Evolutionary conservation across 75 land plant genomes (phyloP), one percentile per base, ranked within the genome.

Genomic region (Cunninghamia lanceolata): DNA sequence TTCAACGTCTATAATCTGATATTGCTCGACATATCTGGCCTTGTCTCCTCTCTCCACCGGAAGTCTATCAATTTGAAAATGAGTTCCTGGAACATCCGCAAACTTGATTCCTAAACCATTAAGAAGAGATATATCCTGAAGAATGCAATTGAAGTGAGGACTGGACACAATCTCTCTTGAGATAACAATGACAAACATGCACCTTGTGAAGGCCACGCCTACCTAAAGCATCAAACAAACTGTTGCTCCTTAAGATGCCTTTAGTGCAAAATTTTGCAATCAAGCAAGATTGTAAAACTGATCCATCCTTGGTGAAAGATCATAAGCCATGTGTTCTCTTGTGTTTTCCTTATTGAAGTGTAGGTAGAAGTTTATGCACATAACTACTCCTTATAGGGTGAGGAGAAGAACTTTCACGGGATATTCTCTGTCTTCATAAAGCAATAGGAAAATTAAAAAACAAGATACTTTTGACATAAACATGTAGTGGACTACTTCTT

Each of bases 371-470:
- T 90, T 88, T 9, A 83, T 42, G 92, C 94, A 92, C 94, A 95
- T 86, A 25, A 95, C 78, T 66, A 81, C 54, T 21, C 92, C 86
- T 88, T 96, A 89, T 14, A 90, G 73, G 25, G 91, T 86, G n/a
- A 98, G 91, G 43, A 98, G 73, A 15, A 93, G 75, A 73, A 98
- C 94, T 87, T 98, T 98, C 84, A 98, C 91, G 2, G 95, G 96
- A 86, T 98, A 98, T 85, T 98, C 99, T 86, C 91, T 87, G 13
- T 94, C 85, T 82, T 96, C 93, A 86, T 91, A 98, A 7, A 98
- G 97, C 21, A 98, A 95, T 0, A 99, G 99, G 75, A 98, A 98
- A 43, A 98, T 88, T 11, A 99, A 98, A 82, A 95, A 98, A 86
- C 92, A 95, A 21, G 96, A 94, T 25, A 95, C 97, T 91, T 88